phyloP scores from a whole-genome alignment of 2,329 filamentous ascomycete genomes.

The Arthrobotrys pseudoclavata region DNA sequence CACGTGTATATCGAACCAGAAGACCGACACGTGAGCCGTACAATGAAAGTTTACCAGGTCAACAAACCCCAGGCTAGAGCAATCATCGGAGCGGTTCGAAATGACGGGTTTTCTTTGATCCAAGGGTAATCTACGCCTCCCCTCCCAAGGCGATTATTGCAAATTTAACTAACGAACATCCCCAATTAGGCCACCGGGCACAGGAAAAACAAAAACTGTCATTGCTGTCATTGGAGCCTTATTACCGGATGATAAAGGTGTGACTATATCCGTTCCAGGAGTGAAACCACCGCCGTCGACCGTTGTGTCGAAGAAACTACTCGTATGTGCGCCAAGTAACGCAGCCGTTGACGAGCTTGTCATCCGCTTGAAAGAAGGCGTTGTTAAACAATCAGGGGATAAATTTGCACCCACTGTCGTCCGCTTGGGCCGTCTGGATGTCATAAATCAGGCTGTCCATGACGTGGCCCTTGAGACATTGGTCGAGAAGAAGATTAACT shows the following conservation, averaged over 20 bases:
- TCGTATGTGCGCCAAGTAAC: constrained; percentile 98
- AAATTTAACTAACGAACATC: constrained; percentile 62
- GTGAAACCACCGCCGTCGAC: constrained; percentile 65
- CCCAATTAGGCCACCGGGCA: constrained; percentile 81
- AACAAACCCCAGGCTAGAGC: constrained; percentile 92
- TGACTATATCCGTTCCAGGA: constrained; percentile 63
- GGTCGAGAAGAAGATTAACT: constrained; percentile 77
- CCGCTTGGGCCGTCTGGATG: constrained; percentile 89
- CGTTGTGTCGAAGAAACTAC: constrained; percentile 79
- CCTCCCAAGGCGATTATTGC: constrained; percentile 39
- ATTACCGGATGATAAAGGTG: constrained; percentile 68
- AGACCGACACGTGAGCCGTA: constrained; percentile 77
- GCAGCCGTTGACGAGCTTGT: constrained; percentile 97
- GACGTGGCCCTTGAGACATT: constrained; percentile 95
- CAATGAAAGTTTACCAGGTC: constrained; percentile 82
- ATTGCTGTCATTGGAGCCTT: constrained; percentile 94
- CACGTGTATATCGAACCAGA: constrained; percentile 87
- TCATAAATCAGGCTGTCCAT: constrained; percentile 87
- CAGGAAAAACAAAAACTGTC: constrained; percentile 98
- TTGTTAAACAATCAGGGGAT: constrained; percentile 81
- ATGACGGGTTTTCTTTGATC: constrained; percentile 96
- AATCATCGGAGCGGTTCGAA: constrained; percentile 90
- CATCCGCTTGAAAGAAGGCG: constrained; percentile 87
- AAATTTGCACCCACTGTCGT: constrained; percentile 85
- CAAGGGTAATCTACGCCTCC: constrained; percentile 76